phyloP scores from a whole-genome alignment of 495 filamentous ascomycete genomes.

The Penicillium canescens region DNA sequence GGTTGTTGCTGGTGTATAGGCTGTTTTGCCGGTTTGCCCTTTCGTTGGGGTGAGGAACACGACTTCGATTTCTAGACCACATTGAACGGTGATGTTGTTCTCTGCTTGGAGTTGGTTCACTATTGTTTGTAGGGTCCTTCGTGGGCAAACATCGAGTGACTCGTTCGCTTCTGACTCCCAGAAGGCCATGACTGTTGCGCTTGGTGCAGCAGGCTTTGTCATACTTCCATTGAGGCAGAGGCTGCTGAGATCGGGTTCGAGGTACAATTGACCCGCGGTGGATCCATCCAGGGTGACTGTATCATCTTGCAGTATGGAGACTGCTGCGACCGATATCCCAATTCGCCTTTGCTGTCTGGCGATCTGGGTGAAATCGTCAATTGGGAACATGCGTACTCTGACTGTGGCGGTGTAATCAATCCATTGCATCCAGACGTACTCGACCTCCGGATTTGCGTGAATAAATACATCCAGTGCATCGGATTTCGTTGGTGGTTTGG shows the following conservation, averaged over 20 bases:
- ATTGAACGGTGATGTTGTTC: constrained; percentile 51
- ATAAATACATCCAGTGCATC: constrained; percentile 27
- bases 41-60: constrained; percentile 55
- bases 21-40: constrained; percentile 12
- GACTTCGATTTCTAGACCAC: constrained; percentile 86
- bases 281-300: constrained; percentile 33
- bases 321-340: constrained; percentile 52
- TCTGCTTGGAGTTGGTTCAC: constrained; percentile 43
- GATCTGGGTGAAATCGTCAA: constrained; percentile 61
- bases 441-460: constrained; percentile 31
- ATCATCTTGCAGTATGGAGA: constrained; percentile 57
- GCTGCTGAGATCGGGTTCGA: constrained; percentile 61
- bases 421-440: constrained; percentile 74
- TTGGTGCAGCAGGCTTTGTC: constrained; percentile 12
- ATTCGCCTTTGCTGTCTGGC: constrained; percentile 54
- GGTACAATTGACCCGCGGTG: constrained; percentile 58
- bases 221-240: constrained; percentile 54
- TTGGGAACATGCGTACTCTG: constrained; percentile 69
- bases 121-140: constrained; percentile 54
- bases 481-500: not conserved
- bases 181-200: constrained; percentile 58
- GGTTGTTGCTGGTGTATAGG: constrained; percentile 23
- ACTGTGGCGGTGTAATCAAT: constrained; percentile 73
- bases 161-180: constrained; percentile 50
- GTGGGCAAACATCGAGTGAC: constrained; percentile 51